Conservation (phyloP, 768 basidiomycete genomes). For the Termitomyces sp. region DNA sequence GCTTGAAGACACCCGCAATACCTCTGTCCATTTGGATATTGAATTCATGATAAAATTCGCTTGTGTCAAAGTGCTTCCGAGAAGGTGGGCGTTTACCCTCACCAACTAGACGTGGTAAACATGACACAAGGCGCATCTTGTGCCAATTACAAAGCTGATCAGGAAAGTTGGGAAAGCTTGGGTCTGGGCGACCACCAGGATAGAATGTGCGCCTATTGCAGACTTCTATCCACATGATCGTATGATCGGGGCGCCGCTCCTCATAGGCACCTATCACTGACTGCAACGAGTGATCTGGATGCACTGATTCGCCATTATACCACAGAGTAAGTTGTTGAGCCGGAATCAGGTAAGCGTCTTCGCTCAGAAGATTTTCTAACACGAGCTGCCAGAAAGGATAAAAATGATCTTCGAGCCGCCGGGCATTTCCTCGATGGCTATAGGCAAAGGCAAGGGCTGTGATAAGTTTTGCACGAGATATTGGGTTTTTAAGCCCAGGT, state of each 20-base stretch:
- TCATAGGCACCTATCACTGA: background rate
- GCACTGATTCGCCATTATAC: background rate
- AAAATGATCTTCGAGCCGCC: background rate
- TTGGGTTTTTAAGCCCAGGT: background rate
- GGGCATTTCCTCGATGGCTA: background rate
- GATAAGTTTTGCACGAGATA: background rate
- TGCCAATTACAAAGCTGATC: background rate
- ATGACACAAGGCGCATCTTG: background rate
- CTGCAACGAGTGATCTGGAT: background rate
- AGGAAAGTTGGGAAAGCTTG: background rate
- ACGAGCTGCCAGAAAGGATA: background rate
- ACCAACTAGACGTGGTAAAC: background rate
- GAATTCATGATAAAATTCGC: too few species aligned
- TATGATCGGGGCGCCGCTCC: background rate
- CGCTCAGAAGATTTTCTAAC: background rate
- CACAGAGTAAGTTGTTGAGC: background rate
- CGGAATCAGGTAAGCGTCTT: background rate
- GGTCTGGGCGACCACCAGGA: background rate
- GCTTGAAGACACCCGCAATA: too few species aligned
- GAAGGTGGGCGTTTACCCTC: background rate
- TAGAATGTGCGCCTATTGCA: background rate
- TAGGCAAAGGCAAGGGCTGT: background rate
- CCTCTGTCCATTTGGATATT: too few species aligned
- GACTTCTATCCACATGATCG: background rate
- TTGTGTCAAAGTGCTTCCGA: background rate